Conservation (phyloP, 75 land plant species). For the Pinus tabuliformis region DNA sequence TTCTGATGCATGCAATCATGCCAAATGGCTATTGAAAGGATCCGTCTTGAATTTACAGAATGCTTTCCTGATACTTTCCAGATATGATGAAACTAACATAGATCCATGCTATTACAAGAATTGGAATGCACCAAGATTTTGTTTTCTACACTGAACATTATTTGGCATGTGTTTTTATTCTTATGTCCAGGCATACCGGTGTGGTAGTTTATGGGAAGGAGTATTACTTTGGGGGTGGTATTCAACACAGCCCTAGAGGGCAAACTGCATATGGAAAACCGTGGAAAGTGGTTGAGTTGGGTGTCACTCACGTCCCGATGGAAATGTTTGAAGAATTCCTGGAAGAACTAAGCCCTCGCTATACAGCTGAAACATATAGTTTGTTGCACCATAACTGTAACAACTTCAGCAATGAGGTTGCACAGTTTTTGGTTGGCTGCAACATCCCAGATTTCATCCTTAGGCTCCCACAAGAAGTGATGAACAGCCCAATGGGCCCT, state of each 20-base stretch:
- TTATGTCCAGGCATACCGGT: slow-evolving; percentile 81
- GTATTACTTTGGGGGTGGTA: slow-evolving; percentile 90
- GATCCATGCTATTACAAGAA: too few species aligned
- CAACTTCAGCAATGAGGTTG: slow-evolving; percentile 92
- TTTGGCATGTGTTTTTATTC: neutral
- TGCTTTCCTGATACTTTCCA: too few species aligned
- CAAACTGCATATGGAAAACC: slow-evolving; percentile 86
- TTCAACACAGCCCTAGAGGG: slow-evolving; percentile 52
- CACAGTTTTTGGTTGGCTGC: slow-evolving; percentile 81
- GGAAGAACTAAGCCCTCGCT: slow-evolving; percentile 77
- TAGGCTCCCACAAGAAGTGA: slow-evolving; percentile 75
- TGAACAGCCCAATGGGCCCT: slow-evolving; percentile 94
- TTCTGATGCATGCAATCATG: too few species aligned
- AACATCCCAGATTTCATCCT: slow-evolving; percentile 81
- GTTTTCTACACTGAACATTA: neutral
- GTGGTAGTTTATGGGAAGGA: slow-evolving; percentile 89
- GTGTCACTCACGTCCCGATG: slow-evolving; percentile 81
- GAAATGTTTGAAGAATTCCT: slow-evolving; percentile 88
- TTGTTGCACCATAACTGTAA: slow-evolving; percentile 85
- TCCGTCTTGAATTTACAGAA: too few species aligned
- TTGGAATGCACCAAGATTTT: too few species aligned
- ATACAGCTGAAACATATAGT: slow-evolving; percentile 79
- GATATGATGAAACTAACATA: too few species aligned
- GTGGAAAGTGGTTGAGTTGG: slow-evolving; percentile 66
- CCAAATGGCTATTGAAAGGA: too few species aligned